Base-by-base conservation (phyloP, 768 basidiomycete species). In the Russula olivacea region DNA sequence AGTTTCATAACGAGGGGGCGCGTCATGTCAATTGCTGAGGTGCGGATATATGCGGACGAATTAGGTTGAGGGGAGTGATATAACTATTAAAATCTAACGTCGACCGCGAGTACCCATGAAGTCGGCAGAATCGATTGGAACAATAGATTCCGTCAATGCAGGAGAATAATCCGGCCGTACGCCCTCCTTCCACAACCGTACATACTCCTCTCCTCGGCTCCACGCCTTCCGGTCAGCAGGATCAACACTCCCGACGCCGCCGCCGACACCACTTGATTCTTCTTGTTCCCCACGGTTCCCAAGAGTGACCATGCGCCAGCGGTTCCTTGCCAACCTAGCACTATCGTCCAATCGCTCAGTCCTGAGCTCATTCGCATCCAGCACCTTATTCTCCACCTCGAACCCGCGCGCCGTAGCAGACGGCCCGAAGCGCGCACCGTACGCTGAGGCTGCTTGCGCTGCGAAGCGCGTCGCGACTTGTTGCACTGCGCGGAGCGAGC, bases 401-500 rank as follows among this genome's bases (percentile, higher is more conserved):
- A 86, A 86, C 9, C 80, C 77, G 61, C 77, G 78, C 68, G 86
- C 80, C 38, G 87, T 80, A 75, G 86, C 85, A 17, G 81, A 81
- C 12, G 78, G 77, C 3, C 73, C 76, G 69, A 90, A 91, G 40
- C 75, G 71, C 17, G 83, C 84, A 45, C 94, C 94, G 70, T 88
- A 81, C 9, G 82, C 74, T 68, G 88, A 80, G 15, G 94, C 93
- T 75, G 98, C 93, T 69, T 86, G 76, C 19, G 80, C 82, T 21
- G 96, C 95, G 57, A 91, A 83, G 3, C 80, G 77, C 43, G 84
- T 85, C 2, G 91, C 81, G 54, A 93, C 80, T 69, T 93, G 83
- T 69, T 89, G 87, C 73, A 91, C 88, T 40, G 93, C 86, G 43
- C 94, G 87, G 45, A 99, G 80, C 17, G 91, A 79, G 51, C 91